Evolutionary conservation across 192 early-diverging fungal genomes (phyloP).

Genomic region (Coemansia sp.): DNA sequence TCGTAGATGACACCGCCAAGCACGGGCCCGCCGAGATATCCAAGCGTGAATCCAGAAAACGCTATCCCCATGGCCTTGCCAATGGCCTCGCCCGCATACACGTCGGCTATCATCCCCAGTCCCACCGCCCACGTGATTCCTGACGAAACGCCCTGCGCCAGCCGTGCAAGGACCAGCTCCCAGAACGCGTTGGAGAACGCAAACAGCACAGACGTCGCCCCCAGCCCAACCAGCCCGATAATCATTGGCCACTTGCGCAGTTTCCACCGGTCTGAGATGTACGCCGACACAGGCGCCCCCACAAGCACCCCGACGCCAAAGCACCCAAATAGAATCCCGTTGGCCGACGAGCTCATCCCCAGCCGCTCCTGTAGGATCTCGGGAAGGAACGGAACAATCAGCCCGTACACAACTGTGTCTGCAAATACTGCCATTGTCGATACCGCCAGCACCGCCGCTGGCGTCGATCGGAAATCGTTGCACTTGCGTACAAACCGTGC

Average conservation of each 20-base stretch:
- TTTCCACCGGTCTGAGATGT: slow-evolving; percentile 69
- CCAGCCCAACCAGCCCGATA: slow-evolving; percentile 65
- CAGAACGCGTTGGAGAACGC: slow-evolving; percentile 63
- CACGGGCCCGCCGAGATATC: slow-evolving; percentile 68
- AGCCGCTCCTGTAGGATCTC: slow-evolving; percentile 63
- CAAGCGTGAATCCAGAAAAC: slow-evolving; percentile 66
- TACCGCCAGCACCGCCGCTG: slow-evolving; percentile 42
- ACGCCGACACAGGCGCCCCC: slow-evolving; percentile 66
- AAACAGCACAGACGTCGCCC: slow-evolving; percentile 65
- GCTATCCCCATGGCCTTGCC: slow-evolving; percentile 74
- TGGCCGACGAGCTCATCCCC: slow-evolving; percentile 56
- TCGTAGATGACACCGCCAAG: slow-evolving; percentile 67
- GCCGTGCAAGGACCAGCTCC: slow-evolving; percentile 65
- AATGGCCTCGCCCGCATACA: slow-evolving; percentile 61
- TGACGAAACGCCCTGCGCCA: slow-evolving; percentile 72
- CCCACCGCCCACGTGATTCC: slow-evolving; percentile 75
- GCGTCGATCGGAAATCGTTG: slow-evolving; percentile 46
- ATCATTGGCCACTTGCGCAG: slow-evolving; percentile 77
- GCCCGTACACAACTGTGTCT: slow-evolving; percentile 69
- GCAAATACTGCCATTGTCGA: slow-evolving; percentile 65
- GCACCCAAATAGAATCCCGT: slow-evolving; percentile 71
- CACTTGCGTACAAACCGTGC: slow-evolving; percentile 28
- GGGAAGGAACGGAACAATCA: slow-evolving; percentile 71
- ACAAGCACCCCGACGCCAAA: slow-evolving; percentile 69
- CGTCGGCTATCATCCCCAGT: slow-evolving; percentile 71